Evolutionary conservation across 129 eudicot species (phyloP), one percentile per base, ranked within the genome.

Genomic region (Lactuca saligna): DNA sequence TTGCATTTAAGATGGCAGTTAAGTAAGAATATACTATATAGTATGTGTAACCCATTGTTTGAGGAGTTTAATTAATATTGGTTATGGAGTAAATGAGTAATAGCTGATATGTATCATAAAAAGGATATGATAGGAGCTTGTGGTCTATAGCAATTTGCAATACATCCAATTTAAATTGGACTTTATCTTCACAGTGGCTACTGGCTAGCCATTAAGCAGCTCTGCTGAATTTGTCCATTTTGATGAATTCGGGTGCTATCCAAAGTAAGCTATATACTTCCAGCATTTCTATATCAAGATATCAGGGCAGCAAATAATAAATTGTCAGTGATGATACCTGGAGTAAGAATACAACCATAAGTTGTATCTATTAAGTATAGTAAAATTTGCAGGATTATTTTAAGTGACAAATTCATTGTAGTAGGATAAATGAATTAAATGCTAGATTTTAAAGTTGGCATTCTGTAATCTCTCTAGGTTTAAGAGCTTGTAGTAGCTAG

Each of bases 1-100:
- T 56, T 69, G 74, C 55, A 25, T 69, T 68, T 17, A 56, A 55
- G 49, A 37, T 69, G 31, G 16, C 55, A 9, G 54, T 37, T 20
- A 46, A 71, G 53, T 50, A 61, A 61, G 53, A 37, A 61, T 49
- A 17, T 33, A 9, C 11, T 32, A 38, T 54, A 17, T 33, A 9
- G 16, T 32, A 38, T 54, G 17, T 55, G 39, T 49, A 44, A 6
- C 49, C 49, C 11, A 15, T 32, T 46, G 46, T 58, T 70, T 41
- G 55, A 39, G 14, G 63, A 37, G 29, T 25, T 25, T 25, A 25
- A 25, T 25, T 25, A 25, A 25, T 25, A 25, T 25, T 25, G 29
- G 29, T 25, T 25, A 25, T 25, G 29, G 29, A 25, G 29, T 25
- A 25, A 25, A 25, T 25, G 29, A 25, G 29, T 25, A 25, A 25